Evolutionary conservation across 1,284 basidiomycete genomes (phyloP).

Genomic region (Coniferiporia sulphurascens): DNA sequence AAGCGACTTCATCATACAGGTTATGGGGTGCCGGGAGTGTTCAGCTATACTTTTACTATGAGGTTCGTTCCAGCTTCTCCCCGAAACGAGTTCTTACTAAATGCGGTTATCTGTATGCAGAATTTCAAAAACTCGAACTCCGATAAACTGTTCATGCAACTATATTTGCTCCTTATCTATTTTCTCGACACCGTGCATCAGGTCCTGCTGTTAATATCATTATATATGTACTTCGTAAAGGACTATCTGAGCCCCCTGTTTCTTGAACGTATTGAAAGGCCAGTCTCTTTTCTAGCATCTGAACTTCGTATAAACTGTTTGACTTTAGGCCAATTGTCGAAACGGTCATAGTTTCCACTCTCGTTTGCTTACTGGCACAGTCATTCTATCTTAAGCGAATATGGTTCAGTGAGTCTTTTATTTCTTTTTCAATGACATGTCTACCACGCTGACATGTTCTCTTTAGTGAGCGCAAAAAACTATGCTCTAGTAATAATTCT

Average conservation of each 20-base stretch:
- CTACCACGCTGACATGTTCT: too few relatives aligned
- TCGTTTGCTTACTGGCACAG: not conserved
- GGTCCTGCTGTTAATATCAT: not conserved
- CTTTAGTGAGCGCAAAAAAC: slow-evolving; percentile 4
- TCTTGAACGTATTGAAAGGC: too few relatives aligned
- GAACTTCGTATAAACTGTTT: too few relatives aligned
- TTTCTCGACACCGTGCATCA: not conserved
- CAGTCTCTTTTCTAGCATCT: too few relatives aligned
- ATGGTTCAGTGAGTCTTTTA: not conserved
- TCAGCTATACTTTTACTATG: not conserved
- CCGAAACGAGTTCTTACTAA: not conserved
- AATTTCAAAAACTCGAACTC: not conserved
- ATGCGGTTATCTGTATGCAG: too few relatives aligned
- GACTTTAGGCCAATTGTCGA: too few relatives aligned
- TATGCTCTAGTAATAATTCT: not conserved
- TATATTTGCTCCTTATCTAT: not conserved
- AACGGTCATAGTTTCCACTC: not conserved
- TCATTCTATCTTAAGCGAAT: not conserved
- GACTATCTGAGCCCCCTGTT: not conserved
- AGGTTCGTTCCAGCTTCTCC: not conserved
- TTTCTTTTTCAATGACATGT: not conserved
- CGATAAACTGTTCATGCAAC: not conserved
- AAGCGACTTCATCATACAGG: not conserved
- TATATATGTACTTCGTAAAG: not conserved
- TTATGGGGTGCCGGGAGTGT: not conserved